These are phyloP conservation scores for Begonia fuchsioides DNA, from an alignment of 306 rosid species.

Conservation along the genomic window DNA sequence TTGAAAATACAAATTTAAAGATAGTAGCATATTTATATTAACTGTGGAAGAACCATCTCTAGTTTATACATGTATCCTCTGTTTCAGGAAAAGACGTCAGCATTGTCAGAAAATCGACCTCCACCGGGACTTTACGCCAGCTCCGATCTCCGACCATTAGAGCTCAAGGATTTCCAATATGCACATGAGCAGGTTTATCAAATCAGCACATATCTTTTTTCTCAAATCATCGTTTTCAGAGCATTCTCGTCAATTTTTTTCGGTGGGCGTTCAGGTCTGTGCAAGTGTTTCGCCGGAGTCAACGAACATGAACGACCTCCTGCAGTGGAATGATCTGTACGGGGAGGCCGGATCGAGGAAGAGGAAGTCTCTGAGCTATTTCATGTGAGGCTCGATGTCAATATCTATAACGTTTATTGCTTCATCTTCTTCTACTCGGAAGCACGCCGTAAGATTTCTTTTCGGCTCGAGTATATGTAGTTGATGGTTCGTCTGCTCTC, in stretches of 20 bases:
- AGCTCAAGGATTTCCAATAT: constrained; percentile 69
- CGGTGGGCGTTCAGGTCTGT: constrained; percentile 38
- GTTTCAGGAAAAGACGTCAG: constrained; percentile 55
- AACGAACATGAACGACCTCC: constrained; percentile 68
- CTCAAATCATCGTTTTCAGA: neutral
- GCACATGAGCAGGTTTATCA: constrained; percentile 79
- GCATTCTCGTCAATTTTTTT: neutral
- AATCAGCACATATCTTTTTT: neutral
- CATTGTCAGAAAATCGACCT: constrained; percentile 54
- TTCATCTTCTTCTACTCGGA: constrained; percentile 4
- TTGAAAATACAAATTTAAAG: no score
- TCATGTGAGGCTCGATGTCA: constrained; percentile 42
- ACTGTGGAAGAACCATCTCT: no score
- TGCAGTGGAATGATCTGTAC: constrained; percentile 83
- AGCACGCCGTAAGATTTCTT: no score
- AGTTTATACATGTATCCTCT: neutral
- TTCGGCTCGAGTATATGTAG: no score
- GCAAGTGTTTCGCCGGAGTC: constrained; percentile 93
- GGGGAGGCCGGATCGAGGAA: constrained; percentile 96
- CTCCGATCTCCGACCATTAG: constrained; percentile 54
- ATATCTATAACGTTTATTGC: constrained; percentile 34
- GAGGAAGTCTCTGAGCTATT: constrained; percentile 70
- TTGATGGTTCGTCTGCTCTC: no score
- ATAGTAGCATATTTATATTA: no score
- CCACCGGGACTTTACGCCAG: constrained; percentile 47